Evolutionary conservation across 208 protist species (phyloP).

Genomic region (Acanthamoeba divionensis): DNA sequence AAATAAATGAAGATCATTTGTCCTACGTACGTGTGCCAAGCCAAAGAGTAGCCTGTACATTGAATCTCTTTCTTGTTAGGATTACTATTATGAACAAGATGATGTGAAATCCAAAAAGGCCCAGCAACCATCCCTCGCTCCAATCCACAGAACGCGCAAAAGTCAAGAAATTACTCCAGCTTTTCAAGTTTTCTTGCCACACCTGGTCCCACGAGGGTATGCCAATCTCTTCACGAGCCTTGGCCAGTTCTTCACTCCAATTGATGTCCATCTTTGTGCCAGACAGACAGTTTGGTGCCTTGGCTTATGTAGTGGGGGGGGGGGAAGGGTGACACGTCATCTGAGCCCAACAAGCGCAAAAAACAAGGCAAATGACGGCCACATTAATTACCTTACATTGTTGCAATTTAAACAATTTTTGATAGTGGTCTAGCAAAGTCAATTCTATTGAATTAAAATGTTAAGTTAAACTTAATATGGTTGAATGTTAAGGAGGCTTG

Average conservation of each 20-base stretch:
- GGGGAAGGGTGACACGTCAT: too few relatives aligned
- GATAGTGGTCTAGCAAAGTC: too few relatives aligned
- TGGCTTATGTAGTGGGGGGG: too few relatives aligned
- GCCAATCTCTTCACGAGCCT: neutral
- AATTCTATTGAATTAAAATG: too few relatives aligned
- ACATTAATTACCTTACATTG: too few relatives aligned
- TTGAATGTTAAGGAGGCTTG: too few relatives aligned
- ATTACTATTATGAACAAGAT: neutral
- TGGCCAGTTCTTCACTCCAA: neutral
- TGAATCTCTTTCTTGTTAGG: neutral
- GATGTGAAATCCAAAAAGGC: neutral
- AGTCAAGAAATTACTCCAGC: neutral
- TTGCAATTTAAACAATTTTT: too few relatives aligned
- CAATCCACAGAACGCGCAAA: neutral
- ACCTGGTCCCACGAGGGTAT: neutral
- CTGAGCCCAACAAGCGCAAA: too few relatives aligned
- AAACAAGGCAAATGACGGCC: too few relatives aligned
- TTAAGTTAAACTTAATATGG: too few relatives aligned
- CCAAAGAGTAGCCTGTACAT: neutral
- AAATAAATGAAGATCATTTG: too few relatives aligned
- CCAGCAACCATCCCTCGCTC: constrained; percentile 1
- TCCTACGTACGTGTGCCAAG: neutral
- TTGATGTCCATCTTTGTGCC: neutral
- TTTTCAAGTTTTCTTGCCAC: neutral
- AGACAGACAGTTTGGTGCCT: too few relatives aligned